phyloP scores from a whole-genome alignment of 768 basidiomycete genomes.

The Lyophyllum semitale region DNA sequence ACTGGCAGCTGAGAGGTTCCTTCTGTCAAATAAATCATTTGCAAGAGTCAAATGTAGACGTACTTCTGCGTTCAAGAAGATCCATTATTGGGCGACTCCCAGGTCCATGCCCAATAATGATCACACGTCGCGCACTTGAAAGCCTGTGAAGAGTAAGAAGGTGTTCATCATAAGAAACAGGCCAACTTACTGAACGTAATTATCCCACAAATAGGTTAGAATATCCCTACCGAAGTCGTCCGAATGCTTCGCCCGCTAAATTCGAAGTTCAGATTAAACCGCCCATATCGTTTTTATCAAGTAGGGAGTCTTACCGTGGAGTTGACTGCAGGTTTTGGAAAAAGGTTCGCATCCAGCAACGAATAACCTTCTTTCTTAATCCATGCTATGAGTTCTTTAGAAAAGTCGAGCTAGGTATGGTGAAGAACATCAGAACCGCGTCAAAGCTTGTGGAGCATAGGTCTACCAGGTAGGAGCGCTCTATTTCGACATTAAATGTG shows the following conservation, averaged over 20 bases:
- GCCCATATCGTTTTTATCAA: not conserved
- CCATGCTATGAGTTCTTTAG: constrained; percentile 81
- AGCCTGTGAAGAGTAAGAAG: constrained; percentile 47
- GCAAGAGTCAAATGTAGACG: constrained; percentile 15
- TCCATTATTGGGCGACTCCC: constrained; percentile 79
- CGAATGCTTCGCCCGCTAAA: constrained; percentile 40
- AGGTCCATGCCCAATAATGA: constrained; percentile 87
- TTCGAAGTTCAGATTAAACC: not conserved
- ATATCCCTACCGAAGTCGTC: constrained; percentile 58
- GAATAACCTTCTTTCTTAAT: constrained; percentile 64
- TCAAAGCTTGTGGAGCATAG: not conserved
- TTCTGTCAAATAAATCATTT: not conserved
- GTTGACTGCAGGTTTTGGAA: constrained; percentile 54
- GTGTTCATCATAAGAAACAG: not conserved
- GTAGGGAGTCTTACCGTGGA: constrained; percentile 29
- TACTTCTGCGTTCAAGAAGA: constrained; percentile 73
- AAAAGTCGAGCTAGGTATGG: constrained; percentile 73
- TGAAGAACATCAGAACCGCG: not conserved
- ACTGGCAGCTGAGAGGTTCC: constrained; percentile 36
- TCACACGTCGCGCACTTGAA: constrained; percentile 67
- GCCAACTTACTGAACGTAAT: constrained; percentile 81
- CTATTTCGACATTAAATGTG: constrained; percentile 72
- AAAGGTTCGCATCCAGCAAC: constrained; percentile 86
- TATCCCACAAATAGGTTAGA: constrained; percentile 91
- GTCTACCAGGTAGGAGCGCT: constrained; percentile 82